Conservation (phyloP, 345 rosid genomes). For the Trapa incisa region DNA sequence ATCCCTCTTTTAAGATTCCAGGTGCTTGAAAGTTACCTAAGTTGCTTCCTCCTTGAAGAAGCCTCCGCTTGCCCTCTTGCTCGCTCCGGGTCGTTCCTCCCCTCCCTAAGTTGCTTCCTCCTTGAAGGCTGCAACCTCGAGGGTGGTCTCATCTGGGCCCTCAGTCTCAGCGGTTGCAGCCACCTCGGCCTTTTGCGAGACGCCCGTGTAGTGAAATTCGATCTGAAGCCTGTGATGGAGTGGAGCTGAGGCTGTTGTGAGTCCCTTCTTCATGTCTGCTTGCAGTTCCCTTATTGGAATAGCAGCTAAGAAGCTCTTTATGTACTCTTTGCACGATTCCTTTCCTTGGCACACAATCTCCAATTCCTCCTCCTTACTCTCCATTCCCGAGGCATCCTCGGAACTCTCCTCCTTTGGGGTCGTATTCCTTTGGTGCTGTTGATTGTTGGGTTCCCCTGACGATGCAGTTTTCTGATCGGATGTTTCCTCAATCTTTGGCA, state of each 20-base stretch:
- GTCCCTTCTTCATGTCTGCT: conserved; percentile 80
- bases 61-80: no score
- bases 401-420: conserved; percentile 16
- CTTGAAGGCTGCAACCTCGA: background rate
- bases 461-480: no score
- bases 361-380: conserved; percentile 24
- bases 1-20: background rate
- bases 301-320: conserved; percentile 92
- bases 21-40: background rate
- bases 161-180: background rate
- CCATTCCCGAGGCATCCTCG: conserved; percentile 10
- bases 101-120: background rate
- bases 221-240: conserved; percentile 83
- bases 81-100: no score
- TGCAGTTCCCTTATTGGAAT: conserved; percentile 79
- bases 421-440: conserved; percentile 6
- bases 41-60: background rate
- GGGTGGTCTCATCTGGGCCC: background rate
- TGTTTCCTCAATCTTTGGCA: no score
- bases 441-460: no score
- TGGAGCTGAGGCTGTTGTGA: conserved; percentile 42
- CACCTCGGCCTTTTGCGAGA: background rate
- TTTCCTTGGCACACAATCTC: conserved; percentile 60
- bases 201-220: conserved; percentile 68
- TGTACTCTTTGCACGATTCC: conserved; percentile 86